These are phyloP conservation scores for Pleurotus djamor DNA, from an alignment of 768 basidiomycete genomes.

Conservation along the genomic window DNA sequence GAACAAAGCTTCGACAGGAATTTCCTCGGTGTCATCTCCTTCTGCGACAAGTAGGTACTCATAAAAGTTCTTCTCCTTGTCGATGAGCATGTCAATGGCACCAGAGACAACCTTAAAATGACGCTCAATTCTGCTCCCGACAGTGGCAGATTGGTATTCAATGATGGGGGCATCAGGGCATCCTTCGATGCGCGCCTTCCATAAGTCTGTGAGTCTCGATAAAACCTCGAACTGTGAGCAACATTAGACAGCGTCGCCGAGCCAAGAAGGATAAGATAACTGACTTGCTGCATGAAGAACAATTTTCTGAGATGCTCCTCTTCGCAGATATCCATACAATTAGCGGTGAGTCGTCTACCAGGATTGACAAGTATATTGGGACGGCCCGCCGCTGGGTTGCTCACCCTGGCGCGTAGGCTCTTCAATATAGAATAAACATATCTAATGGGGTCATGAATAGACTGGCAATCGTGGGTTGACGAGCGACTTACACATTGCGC, in stretches of 20 bases:
- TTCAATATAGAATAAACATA: conserved; percentile 30
- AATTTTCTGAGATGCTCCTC: conserved; percentile 43
- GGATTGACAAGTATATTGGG: conserved; percentile 38
- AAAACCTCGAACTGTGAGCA: conserved; percentile 44
- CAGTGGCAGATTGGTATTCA: conserved; percentile 27
- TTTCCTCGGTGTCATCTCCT: conserved; percentile 19
- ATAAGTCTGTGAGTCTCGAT: conserved; percentile 40
- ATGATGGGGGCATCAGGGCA: conserved; percentile 47
- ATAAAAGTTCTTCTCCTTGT: conserved; percentile 39
- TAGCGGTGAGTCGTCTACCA: conserved; percentile 32
- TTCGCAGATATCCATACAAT: conserved; percentile 47
- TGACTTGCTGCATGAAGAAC: conserved; percentile 52
- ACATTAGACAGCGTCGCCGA: neutral
- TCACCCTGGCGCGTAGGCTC: conserved; percentile 26
- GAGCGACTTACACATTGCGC: conserved; percentile 22
- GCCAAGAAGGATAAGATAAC: conserved; percentile 1
- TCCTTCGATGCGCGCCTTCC: conserved; percentile 46
- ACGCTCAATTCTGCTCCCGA: conserved; percentile 26
- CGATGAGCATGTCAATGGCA: conserved; percentile 35
- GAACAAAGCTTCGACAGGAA: conserved; percentile 47
- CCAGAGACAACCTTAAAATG: conserved; percentile 40
- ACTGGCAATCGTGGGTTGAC: neutral
- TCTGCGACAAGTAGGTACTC: conserved; percentile 44
- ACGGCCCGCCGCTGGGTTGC: conserved; percentile 11
- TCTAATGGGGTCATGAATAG: neutral